Conservation (phyloP, 495 filamentous ascomycete genomes). For the Aspergillus heteromorphus region DNA sequence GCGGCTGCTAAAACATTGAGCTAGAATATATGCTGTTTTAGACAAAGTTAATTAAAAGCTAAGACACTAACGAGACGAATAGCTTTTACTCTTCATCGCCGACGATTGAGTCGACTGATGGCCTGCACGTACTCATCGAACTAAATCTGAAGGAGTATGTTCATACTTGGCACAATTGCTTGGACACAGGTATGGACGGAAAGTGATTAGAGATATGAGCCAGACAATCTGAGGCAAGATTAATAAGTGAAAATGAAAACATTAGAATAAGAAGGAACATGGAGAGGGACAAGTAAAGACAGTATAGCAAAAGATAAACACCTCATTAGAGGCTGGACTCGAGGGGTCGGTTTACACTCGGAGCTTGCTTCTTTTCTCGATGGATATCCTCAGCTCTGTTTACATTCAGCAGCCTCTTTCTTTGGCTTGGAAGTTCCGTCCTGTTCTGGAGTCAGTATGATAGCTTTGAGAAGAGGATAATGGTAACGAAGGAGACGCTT, state of each 20-base stretch:
- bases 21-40: not conserved
- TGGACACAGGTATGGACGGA: slow-evolving; percentile 11
- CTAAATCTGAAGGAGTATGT: slow-evolving; percentile 2
- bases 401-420: slow-evolving; percentile 98
- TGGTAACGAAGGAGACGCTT: slow-evolving; percentile 26
- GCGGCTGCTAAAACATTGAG: not conserved
- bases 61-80: not conserved
- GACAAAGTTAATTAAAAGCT: not conserved
- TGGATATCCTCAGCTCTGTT: slow-evolving; percentile 71
- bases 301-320: not conserved
- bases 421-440: slow-evolving; percentile 95
- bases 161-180: slow-evolving; percentile 25
- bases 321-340: not conserved
- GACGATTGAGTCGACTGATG: not conserved
- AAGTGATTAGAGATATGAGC: slow-evolving; percentile 19
- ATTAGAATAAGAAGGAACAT: not conserved
- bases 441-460: slow-evolving; percentile 46
- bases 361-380: not conserved
- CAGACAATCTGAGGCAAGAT: slow-evolving; percentile 21
- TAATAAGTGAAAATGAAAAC: slow-evolving; percentile 1
- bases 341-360: not conserved
- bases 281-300: not conserved
- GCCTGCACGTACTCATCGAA: not conserved
- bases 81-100: not conserved
- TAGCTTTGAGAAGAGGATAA: slow-evolving; percentile 1